Percentiles rank a stretch among this genome's conserved stretches.
Conservation (phyloP, 1,139 yeast species). For the Arxiozyma telluris region DNA sequence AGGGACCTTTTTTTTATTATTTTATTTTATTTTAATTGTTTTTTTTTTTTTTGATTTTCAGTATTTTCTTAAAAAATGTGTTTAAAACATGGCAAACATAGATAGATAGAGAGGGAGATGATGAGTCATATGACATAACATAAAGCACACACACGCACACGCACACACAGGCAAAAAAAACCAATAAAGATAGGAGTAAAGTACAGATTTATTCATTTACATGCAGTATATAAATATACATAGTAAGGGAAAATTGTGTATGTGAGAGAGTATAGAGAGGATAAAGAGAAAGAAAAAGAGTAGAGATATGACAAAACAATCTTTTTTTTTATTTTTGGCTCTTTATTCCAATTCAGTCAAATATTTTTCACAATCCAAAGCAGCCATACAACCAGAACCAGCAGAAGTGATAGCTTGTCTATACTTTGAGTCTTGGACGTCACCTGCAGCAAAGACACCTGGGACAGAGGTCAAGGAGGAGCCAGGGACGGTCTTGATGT, state of each 20-base stretch:
- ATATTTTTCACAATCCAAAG: constrained; percentile 84
- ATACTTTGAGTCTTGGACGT: constrained; percentile 91
- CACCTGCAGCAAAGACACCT: constrained; percentile 98
- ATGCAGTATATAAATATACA: not conserved
- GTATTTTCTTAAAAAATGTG: too few species aligned
- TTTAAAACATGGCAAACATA: not conserved
- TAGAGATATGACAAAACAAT: not conserved
- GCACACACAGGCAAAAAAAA: too few species aligned
- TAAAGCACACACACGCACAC: too few species aligned
- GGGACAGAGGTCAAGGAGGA: constrained; percentile 75
- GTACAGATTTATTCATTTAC: not conserved
- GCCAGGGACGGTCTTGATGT: constrained; percentile 83
- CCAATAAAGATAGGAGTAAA: not conserved
- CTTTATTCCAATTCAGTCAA: constrained; percentile 58
- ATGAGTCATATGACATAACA: not conserved
- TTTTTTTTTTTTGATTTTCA: too few species aligned
- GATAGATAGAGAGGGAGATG: not conserved
- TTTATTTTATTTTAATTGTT: too few species aligned
- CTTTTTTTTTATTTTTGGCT: too few species aligned
- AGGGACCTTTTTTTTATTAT: too few species aligned
- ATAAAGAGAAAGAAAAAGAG: not conserved
- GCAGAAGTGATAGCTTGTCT: constrained; percentile 99
- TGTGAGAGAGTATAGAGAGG: not conserved
- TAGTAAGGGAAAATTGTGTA: not conserved
- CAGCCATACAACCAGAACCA: constrained; percentile 99